phyloP scores from a whole-genome alignment of 345 rosid species.

The Rhodamnia rubescens region DNA sequence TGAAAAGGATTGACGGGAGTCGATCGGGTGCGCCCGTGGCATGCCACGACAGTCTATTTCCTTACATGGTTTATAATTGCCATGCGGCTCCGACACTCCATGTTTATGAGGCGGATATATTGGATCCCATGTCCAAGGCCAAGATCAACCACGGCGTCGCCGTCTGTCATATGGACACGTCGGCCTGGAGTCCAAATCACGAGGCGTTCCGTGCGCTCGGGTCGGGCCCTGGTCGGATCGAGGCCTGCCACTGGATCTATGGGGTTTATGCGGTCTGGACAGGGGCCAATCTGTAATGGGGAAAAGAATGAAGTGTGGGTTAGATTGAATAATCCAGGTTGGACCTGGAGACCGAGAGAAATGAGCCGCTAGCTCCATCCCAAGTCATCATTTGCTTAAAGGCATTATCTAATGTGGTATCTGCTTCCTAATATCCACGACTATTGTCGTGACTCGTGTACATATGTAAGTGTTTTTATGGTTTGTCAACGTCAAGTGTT shows the following conservation, averaged over 20 bases:
- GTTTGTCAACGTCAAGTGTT: neutral
- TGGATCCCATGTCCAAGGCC: constrained; percentile 31
- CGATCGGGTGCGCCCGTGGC: constrained; percentile 56
- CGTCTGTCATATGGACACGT: constrained; percentile 77
- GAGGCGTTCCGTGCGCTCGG: constrained; percentile 69
- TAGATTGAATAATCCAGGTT: neutral
- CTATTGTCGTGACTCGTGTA: neutral
- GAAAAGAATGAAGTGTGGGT: neutral
- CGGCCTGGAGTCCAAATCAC: constrained; percentile 67
- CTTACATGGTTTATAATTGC: constrained; percentile 68
- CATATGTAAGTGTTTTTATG: neutral
- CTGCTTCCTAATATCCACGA: neutral
- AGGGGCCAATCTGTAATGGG: constrained; percentile 12
- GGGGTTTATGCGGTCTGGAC: constrained; percentile 74
- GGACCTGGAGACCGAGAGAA: neutral
- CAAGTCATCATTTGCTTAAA: neutral
- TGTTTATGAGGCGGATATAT: constrained; percentile 58
- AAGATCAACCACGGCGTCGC: constrained; percentile 71
- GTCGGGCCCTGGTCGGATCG: constrained; percentile 59
- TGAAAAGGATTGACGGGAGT: constrained; percentile 56
- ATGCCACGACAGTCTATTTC: constrained; percentile 80
- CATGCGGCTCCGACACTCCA: constrained; percentile 83
- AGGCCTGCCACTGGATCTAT: constrained; percentile 84
- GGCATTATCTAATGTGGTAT: neutral
- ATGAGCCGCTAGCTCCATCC: neutral